Base-by-base conservation (phyloP, 352 stramenopile species). In the Phytophthora citrophthora region DNA sequence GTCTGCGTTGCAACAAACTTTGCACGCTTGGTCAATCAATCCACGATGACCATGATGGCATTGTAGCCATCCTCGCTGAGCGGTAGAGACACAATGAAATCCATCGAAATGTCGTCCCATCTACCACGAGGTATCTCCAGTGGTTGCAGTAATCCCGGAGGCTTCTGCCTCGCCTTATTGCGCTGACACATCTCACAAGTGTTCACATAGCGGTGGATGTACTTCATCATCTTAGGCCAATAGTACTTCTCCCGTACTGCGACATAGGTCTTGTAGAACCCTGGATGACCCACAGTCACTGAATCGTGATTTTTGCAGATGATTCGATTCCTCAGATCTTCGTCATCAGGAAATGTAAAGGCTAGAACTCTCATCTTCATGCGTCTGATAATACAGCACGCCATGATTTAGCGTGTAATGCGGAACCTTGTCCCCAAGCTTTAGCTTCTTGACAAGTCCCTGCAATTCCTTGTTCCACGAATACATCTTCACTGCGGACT, bases 191-290 rank as follows among this genome's bases (percentile, higher is more conserved):
- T 44, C 18, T 60, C 41, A 45, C 20, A 60, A 4, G 23, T 66
- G 31, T 51, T 60, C 12, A 54, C 48, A 54, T 61, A 70, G 27
- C 62, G 54, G 40, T 70, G 40, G 11, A 65, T 65, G 6, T 65
- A 65, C 54, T 59, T 70, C n/a, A 18, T 29, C 49, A 60, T 56
- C 13, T n/a, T 39, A 0, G 54, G 61, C 47, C 54, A 70, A 16
- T 57, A 57, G 18, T 53, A 54, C 27, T 56, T 50, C 10, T 32
- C n/a, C 4, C 23, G 48, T 18, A 54, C 40, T 13, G 40, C n/a
- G n/a, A n/a, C n/a, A n/a, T n/a, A n/a, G n/a, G n/a, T n/a, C n/a
- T n/a, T n/a, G n/a, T n/a, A n/a, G 9, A 13, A 61, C 1, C 40
- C 13, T 38, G 48, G 31, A 34, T 66, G 29, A 13, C 49, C 49